Base-by-base conservation (phyloP, 2,329 filamentous ascomycete genomes). In the Pyrenophora teres region DNA sequence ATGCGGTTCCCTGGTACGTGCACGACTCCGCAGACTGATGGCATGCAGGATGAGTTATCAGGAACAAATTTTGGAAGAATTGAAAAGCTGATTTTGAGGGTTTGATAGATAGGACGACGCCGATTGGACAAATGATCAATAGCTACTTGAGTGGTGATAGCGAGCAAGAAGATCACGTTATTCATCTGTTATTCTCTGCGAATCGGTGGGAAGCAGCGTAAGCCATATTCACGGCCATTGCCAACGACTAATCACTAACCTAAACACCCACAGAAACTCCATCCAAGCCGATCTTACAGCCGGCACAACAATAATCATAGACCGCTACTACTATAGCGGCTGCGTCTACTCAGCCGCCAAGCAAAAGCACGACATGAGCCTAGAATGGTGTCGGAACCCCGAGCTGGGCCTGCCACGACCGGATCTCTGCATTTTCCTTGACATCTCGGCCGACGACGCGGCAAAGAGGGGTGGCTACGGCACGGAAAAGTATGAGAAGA, bases 261-360 rank as follows among this genome's bases (percentile, higher is more conserved):
- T 3, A 5, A 16, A 7, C 4, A 3, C 1, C 7, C 0, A 9
- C 7, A 55, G 52, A 3, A 33, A 48, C 5, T 44, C 42, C 15
- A 47, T 54, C 6, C 60, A 67, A 54, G 42, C 63, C 18, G 68
- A 71, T 6, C 78, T 97, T 5, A 76, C 78, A 0, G 73, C 78
- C 1, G 92, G 93, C 7, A 86, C 81, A 16, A 94, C 85, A 0
- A 81, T 99, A 27, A 80, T 99, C 33, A 87, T 93, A 61, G 94
- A 99, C 74, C 87, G 94, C 40, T 99, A 97, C 77, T 96, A 95
- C 72, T 93, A 96, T 78, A 94, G 89, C 16, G 94, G 94, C 46
- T 89, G 92, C 50, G 91, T 97, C 42, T 99, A 97, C 77, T 91
- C 87, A 19, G 90, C 91, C 0, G 93, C 94, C 3, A 97, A 97